Conservation (phyloP, 208 protist species). For the Crithidia brevicula region DNA sequence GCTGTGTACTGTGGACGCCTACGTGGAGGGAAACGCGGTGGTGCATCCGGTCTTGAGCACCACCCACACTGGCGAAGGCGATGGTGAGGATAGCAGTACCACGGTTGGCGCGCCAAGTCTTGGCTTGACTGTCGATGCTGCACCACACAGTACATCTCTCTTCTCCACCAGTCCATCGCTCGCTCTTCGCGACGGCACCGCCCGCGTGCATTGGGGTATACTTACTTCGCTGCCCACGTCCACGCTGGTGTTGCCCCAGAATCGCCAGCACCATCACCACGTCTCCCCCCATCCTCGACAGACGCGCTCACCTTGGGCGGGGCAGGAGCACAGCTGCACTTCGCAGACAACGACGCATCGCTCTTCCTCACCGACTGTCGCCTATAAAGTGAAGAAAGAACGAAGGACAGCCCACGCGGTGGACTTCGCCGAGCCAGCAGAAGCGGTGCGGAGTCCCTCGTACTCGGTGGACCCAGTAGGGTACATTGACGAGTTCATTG, state of each 20-base stretch:
- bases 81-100: too few relatives aligned
- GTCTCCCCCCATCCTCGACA: too few relatives aligned
- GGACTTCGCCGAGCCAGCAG: background rate
- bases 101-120: too few relatives aligned
- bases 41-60: background rate
- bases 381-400: background rate
- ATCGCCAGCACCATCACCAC: background rate
- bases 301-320: too few relatives aligned
- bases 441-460: background rate
- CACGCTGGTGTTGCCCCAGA: background rate
- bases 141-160: background rate
- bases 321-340: too few relatives aligned
- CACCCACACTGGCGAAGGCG: background rate
- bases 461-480: background rate
- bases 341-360: too few relatives aligned
- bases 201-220: slow-evolving; percentile 4
- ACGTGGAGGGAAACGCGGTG: slow-evolving; percentile 33
- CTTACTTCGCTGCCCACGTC: background rate
- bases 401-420: background rate
- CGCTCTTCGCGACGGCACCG: background rate
- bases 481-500: slow-evolving; percentile 33
- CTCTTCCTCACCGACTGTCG: too few relatives aligned
- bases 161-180: background rate
- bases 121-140: background rate
- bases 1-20: slow-evolving; percentile 13